A percentile compares a stretch with the other conserved stretches of the same genome.
These are phyloP conservation scores for Puccinia triticina DNA, from an alignment of 1,284 basidiomycete species.

Conservation along the genomic window DNA sequence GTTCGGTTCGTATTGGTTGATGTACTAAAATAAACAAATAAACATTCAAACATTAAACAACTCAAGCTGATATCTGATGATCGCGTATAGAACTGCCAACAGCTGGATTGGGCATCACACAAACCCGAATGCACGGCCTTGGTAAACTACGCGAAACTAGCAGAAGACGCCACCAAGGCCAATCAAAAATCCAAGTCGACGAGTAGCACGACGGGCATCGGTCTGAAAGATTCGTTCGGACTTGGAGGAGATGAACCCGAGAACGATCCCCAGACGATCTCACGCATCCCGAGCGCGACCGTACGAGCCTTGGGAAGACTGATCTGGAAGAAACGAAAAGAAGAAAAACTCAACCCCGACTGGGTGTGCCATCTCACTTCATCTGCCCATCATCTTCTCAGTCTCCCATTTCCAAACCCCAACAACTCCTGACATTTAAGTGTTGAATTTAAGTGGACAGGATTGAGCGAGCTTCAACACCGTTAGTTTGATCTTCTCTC, in stretches of 20 bases:
- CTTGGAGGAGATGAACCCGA: conserved; percentile 26
- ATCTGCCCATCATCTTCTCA: neutral
- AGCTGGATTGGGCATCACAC: conserved; percentile 74
- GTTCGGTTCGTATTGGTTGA: conserved; percentile 63
- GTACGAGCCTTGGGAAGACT: conserved; percentile 65
- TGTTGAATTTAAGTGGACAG: conserved; percentile 40
- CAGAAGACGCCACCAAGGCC: conserved; percentile 32
- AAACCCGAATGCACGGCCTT: conserved; percentile 76
- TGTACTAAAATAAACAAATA: neutral
- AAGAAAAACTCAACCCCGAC: conserved; percentile 64
- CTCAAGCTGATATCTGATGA: neutral
- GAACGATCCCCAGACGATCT: conserved; percentile 46
- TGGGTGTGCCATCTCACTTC: conserved; percentile 66
- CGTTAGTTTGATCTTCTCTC: conserved; percentile 52
- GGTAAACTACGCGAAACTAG: conserved; percentile 26
- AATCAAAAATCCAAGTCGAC: conserved; percentile 54
- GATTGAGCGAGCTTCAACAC: conserved; percentile 34
- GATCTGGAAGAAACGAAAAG: conserved; percentile 63
- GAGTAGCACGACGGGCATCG: neutral
- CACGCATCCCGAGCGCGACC: conserved; percentile 68
- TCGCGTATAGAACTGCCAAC: conserved; percentile 67
- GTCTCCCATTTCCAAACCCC: neutral
- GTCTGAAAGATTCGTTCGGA: conserved; percentile 16
- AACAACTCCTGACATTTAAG: conserved; percentile 25
- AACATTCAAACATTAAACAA: neutral